These are phyloP conservation scores for Metschnikowia kofuensis DNA, from an alignment of 805 yeast species.

Conservation along the genomic window DNA sequence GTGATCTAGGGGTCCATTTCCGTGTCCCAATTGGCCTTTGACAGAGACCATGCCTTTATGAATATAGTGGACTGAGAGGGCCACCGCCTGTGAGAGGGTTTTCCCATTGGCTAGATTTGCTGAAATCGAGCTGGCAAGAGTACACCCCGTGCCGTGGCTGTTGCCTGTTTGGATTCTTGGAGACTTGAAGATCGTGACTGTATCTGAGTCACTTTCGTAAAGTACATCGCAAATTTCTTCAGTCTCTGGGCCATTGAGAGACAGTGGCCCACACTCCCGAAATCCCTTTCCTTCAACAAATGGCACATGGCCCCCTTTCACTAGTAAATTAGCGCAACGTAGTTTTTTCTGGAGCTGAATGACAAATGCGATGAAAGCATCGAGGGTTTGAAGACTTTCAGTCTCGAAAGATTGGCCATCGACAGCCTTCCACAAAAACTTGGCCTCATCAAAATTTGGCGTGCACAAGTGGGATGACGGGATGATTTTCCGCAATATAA, in stretches of 20 bases:
- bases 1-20: conserved; percentile 7
- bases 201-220: conserved; percentile 39
- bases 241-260: neutral
- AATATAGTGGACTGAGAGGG: conserved; percentile 59
- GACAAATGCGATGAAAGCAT: conserved; percentile 31
- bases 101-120: conserved; percentile 64
- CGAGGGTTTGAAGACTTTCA: conserved; percentile 23
- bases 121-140: conserved; percentile 77
- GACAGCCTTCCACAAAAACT: conserved; percentile 29
- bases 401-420: conserved; percentile 14
- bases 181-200: conserved; percentile 46
- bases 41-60: conserved; percentile 54
- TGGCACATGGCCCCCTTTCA: conserved; percentile 81
- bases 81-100: conserved; percentile 47
- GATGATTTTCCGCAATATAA: conserved; percentile 44
- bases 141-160: conserved; percentile 91
- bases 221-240: conserved; percentile 49
- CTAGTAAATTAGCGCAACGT: conserved; percentile 52
- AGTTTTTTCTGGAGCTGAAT: conserved; percentile 23
- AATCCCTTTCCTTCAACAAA: conserved; percentile 22
- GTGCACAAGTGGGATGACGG: conserved; percentile 61
- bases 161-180: conserved; percentile 44
- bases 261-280: neutral
- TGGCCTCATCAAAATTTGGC: conserved; percentile 74
- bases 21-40: conserved; percentile 3